Evolutionary conservation across 1,284 basidiomycete species (phyloP), one percentile per base, ranked within the genome.

Genomic region (Cutaneotrichosporon curvatum): DNA sequence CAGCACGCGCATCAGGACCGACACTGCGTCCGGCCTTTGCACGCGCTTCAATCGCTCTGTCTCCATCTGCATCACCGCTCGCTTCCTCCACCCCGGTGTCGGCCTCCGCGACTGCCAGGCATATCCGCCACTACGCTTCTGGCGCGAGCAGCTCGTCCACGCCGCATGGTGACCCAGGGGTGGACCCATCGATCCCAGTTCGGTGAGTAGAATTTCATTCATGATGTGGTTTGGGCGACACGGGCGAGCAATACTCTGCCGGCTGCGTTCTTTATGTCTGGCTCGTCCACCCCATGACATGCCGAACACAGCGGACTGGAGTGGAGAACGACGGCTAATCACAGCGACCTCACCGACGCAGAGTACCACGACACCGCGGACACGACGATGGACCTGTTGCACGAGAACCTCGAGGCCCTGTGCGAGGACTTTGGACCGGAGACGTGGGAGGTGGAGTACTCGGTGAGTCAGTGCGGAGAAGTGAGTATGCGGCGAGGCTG

Each of bases 391-490:
- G 84, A 88, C 51, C 73, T 66, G 10, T 68, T 97, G 22, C 79
- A 90, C 19, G 88, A 89, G 54, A 78, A 78, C 4, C 73, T 97
- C 30, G 94, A 97, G 65, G 72, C 74, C 7, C 60, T 92, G 12
- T 67, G 92, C 31, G 92, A 97, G 57, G 76, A 74, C 22, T 62
- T 60, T 34, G 69, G 67, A 65, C 49, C 57, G 72, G 76, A 80
- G 1, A 73, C 75, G 3, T 87, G 83, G 67, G 94, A 98, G 66
- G 85, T 96, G 14, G 94, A 97, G 68, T 96, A 96, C 68, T 83
- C 84, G 63, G 94, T 96, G 70, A 66, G 89, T 79, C 5, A 32
- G 9, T 7, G 38, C n/a, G 19, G n/a, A n/a, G n/a, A n/a, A n/a
- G n/a, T n/a, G n/a, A n/a, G n/a, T n/a, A 8, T n/a, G n/a, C 14